Conservation (phyloP, 176 grass and related monocot species). For the Alloteropsis semialata region DNA sequence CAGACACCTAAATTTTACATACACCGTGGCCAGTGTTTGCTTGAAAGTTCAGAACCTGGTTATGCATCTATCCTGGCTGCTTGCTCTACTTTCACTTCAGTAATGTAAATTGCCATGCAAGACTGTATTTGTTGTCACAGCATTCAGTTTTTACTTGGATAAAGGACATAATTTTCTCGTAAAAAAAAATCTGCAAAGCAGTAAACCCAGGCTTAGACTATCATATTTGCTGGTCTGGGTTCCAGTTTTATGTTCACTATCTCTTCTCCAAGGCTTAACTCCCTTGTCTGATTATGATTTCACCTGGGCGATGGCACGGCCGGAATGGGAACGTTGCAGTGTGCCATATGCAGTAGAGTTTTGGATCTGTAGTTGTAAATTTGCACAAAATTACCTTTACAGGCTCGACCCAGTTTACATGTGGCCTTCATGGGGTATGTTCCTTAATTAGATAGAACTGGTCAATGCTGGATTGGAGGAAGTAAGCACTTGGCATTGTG, state of each 20-base stretch:
- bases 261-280: not conserved
- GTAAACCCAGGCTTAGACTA: not conserved
- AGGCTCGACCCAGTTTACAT: not conserved
- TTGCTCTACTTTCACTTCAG: not conserved
- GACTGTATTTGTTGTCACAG: too few relatives aligned
- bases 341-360: too few relatives aligned
- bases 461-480: not conserved
- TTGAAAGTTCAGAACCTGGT: not conserved
- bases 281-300: not conserved
- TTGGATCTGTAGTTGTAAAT: too few relatives aligned
- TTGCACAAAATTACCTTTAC: too few relatives aligned
- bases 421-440: not conserved
- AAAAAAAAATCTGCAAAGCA: not conserved
- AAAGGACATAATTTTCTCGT: not conserved
- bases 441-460: not conserved
- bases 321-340: too few relatives aligned
- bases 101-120: too few relatives aligned
- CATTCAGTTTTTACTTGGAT: not conserved
- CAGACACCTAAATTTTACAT: not conserved
- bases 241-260: not conserved
- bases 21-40: not conserved
- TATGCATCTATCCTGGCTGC: not conserved
- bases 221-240: not conserved
- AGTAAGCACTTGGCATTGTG: too few relatives aligned
- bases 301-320: too few relatives aligned